Base-by-base conservation (phyloP, 306 rosid species). In the Carpinus viminea region DNA sequence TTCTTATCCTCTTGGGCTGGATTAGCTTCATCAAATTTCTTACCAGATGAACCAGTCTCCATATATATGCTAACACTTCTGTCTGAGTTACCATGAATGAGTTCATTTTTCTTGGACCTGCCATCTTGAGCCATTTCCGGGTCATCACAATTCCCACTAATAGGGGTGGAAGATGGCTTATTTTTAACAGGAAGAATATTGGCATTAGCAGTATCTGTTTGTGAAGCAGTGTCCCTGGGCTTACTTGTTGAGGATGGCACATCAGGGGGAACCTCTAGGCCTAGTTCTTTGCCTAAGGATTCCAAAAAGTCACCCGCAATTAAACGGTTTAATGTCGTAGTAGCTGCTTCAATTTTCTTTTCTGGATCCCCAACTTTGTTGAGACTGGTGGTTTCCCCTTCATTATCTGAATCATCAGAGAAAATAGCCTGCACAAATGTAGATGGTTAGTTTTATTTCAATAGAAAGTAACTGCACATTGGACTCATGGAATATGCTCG, bases 271-370 rank as follows among this genome's bases (percentile, higher is more conserved):
- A 96, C 92, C 87, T 90, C 99, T 70, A 93, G 84, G 54, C 99
- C 98, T 41, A 93, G 90, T 88, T 96, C 99, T 85, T 90, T 93
- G 79, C 98, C 98, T 91, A 96, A 87, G 62, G 98, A 93, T 83
- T 96, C 94, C 86, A 96, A 81, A 85, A 96, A 96, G 86, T 96
- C 97, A 15, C 99, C 98, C 36, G 98, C 99, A 73, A 93, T 88
- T 88, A 96, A 86, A 66, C 96, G 94, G 81, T 88, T 96, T 77
- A 96, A 78, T 72, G 97, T 86, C 52, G 92, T 87, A 83, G 86
- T 96, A 73, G 91, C 98, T 74, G 91, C 96, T 80, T 93, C 99
- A 68, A 83, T 90, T 84, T 93, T 93, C 86, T 91, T 95, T 75
- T 87, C 93, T 64, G 87, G 97, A 84, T 96, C 74, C 43, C 87